Conservation (phyloP, 345 rosid genomes). For the Luvunga scandens region DNA sequence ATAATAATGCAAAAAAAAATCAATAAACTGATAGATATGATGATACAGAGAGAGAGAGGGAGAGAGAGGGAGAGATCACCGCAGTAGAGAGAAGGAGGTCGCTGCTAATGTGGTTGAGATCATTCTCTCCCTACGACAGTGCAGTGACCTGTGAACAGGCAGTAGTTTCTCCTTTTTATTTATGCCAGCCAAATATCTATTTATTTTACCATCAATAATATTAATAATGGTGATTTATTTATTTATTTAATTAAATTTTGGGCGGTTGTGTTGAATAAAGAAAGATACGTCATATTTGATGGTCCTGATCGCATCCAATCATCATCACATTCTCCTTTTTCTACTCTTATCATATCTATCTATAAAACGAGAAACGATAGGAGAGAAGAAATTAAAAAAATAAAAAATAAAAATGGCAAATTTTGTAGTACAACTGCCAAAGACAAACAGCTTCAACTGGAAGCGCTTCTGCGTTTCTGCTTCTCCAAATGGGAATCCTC, state of each 20-base stretch:
- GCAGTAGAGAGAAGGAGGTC: conserved; percentile 45
- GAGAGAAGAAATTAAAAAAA: neutral
- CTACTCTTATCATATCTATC: neutral
- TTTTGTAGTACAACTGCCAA: conserved; percentile 44
- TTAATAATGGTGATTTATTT: neutral
- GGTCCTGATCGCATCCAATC: neutral
- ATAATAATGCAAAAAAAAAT: neutral
- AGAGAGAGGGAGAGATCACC: conserved; percentile 32
- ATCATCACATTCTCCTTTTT: neutral
- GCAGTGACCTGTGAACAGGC: neutral
- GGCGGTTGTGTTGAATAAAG: neutral
- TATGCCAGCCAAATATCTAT: neutral
- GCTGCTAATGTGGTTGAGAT: conserved; percentile 29
- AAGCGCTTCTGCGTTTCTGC: conserved; percentile 61
- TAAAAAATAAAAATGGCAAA: conserved; percentile 48
- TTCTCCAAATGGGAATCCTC: conserved; percentile 61
- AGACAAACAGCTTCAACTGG: conserved; percentile 12
- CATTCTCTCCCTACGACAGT: neutral
- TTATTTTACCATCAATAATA: no score
- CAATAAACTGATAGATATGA: no score
- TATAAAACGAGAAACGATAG: neutral
- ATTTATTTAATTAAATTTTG: neutral
- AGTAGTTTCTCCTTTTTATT: neutral
- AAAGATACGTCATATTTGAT: neutral
- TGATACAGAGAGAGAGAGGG: neutral